Percentiles rank a stretch among this genome's conserved stretches.
These are phyloP conservation scores for Diplodia seriata DNA, from an alignment of 2,329 filamentous ascomycete genomes.

Conservation along the genomic window DNA sequence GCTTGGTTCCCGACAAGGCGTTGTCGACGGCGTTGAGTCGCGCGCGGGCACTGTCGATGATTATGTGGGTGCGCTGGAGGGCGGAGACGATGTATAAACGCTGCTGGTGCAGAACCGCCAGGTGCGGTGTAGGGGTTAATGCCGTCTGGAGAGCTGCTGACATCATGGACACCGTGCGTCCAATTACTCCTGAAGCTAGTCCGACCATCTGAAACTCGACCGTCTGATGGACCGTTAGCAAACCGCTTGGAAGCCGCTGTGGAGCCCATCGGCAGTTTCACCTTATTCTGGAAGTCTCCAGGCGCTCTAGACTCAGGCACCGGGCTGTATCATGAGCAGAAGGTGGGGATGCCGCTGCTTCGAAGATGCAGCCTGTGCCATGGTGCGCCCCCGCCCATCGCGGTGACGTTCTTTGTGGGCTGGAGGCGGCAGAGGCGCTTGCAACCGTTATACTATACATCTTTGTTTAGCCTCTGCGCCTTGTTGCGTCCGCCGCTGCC, in stretches of 20 bases:
- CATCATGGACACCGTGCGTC: constrained; percentile 29
- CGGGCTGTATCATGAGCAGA: constrained; percentile 7
- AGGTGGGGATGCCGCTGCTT: constrained; percentile 18
- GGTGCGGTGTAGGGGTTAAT: constrained; percentile 24
- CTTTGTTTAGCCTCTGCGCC: neutral
- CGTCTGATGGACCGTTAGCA: constrained; percentile 14
- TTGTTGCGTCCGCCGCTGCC: neutral
- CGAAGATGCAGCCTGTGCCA: constrained; percentile 1
- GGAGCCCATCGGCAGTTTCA: constrained; percentile 25
- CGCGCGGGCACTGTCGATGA: constrained; percentile 24
- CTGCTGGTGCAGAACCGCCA: constrained; percentile 28
- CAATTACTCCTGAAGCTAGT: constrained; percentile 21
- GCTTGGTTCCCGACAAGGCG: constrained; percentile 2
- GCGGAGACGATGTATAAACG: constrained; percentile 30
- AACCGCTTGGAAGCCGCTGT: constrained; percentile 14
- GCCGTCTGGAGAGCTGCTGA: constrained; percentile 28
- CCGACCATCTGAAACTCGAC: constrained; percentile 27
- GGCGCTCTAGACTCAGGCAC: constrained; percentile 11
- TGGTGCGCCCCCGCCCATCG: neutral
- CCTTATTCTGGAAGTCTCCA: constrained; percentile 26
- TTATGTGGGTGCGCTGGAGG: constrained; percentile 22
- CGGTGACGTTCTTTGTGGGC: constrained; percentile 1
- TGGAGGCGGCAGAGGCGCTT: constrained; percentile 4
- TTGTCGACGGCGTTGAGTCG: constrained; percentile 17
- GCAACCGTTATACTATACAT: constrained; percentile 4